Evolutionary conservation across 2,329 filamentous ascomycete genomes (phyloP).

Genomic region (Fusarium lyarnte): DNA sequence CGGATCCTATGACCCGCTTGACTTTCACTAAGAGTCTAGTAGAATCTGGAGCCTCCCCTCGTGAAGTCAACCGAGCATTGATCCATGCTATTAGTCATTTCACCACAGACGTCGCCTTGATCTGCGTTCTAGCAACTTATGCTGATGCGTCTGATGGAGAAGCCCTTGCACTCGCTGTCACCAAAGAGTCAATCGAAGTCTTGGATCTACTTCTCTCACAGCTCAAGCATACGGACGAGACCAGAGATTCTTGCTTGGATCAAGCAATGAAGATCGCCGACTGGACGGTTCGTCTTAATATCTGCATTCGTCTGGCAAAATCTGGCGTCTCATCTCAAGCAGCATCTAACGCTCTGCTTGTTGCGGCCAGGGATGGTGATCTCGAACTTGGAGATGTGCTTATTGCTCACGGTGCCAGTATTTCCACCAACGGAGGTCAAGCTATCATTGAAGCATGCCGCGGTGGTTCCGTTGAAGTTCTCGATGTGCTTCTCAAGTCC

Average conservation of each 20-base stretch:
- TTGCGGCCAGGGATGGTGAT: conserved; percentile 64
- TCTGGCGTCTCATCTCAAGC: conserved; percentile 57
- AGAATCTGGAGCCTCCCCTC: conserved; percentile 57
- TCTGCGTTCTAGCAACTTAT: conserved; percentile 55
- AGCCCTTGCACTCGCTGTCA: conserved; percentile 58
- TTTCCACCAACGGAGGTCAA: conserved; percentile 61
- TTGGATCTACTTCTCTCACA: conserved; percentile 56
- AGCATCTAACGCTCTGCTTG: conserved; percentile 60
- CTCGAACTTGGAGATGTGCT: conserved; percentile 60
- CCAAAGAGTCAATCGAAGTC: conserved; percentile 56
- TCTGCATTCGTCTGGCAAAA: conserved; percentile 57
- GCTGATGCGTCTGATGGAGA: conserved; percentile 63
- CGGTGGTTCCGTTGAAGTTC: conserved; percentile 59
- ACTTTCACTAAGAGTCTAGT: conserved; percentile 61
- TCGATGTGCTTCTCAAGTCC: conserved; percentile 60
- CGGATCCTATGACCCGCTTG: conserved; percentile 61
- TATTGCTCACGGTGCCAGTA: conserved; percentile 61
- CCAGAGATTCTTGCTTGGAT: conserved; percentile 54
- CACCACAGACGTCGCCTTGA: conserved; percentile 59
- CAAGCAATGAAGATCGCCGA: conserved; percentile 56
- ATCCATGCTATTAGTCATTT: conserved; percentile 60
- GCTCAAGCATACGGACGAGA: conserved; percentile 49
- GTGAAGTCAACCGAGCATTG: conserved; percentile 62
- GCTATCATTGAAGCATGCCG: conserved; percentile 65
- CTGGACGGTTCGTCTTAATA: conserved; percentile 51